Percentiles rank a stretch among this genome's conserved stretches.
Evolutionary conservation across 1,284 basidiomycete genomes (phyloP).

Genomic region (Boletus sp.): DNA sequence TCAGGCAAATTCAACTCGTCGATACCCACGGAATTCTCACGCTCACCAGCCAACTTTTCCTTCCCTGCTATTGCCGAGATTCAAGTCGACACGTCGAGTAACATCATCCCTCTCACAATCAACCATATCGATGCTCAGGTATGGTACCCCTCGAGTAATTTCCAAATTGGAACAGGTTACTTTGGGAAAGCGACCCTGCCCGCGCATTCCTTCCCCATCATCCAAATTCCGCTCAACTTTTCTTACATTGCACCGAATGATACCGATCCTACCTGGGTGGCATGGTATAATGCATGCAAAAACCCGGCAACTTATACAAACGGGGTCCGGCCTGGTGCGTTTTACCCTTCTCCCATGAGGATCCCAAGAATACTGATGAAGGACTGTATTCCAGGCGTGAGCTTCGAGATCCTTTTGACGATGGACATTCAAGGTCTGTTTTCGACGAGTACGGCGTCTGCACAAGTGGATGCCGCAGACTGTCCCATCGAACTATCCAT

Average conservation of each 20-base stretch:
- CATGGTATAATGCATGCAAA: constrained; percentile 82
- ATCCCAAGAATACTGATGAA: background rate
- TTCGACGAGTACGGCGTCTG: constrained; percentile 54
- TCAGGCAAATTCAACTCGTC: constrained; percentile 56
- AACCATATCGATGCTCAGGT: constrained; percentile 64
- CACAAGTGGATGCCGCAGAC: constrained; percentile 61
- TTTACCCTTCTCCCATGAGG: background rate
- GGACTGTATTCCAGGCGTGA: constrained; percentile 48
- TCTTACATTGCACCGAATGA: constrained; percentile 80
- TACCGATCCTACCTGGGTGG: constrained; percentile 79
- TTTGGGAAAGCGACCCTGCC: constrained; percentile 59
- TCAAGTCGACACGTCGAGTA: constrained; percentile 70
- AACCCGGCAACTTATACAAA: constrained; percentile 55
- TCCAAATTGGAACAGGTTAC: constrained; percentile 68
- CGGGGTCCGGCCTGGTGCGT: constrained; percentile 65
- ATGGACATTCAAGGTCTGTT: constrained; percentile 75
- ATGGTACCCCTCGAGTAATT: constrained; percentile 65
- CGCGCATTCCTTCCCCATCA: constrained; percentile 61
- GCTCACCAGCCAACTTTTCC: constrained; percentile 82
- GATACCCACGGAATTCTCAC: constrained; percentile 65
- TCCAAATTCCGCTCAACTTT: constrained; percentile 79
- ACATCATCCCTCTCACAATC: constrained; percentile 77
- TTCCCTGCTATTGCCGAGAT: constrained; percentile 78
- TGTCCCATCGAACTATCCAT: constrained; percentile 79
- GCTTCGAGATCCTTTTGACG: constrained; percentile 67